Conservation (phyloP, 2,329 filamentous ascomycete genomes). For the Truncatella angustata region DNA sequence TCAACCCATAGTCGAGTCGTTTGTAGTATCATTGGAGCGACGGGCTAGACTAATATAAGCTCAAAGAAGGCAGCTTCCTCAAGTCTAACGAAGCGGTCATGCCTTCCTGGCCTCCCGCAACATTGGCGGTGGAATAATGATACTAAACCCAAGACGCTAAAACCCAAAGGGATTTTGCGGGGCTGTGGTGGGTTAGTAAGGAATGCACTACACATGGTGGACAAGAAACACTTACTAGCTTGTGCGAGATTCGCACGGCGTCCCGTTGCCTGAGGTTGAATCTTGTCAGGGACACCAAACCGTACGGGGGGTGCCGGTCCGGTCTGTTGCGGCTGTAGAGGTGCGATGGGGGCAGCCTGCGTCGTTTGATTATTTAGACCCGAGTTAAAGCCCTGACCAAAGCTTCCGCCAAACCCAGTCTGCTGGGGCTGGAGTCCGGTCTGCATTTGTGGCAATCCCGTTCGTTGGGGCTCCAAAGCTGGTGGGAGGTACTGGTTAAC, state of each 20-base stretch:
- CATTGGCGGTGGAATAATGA: too few species aligned
- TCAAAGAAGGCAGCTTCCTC: too few species aligned
- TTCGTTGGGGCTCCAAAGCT: slow-evolving; percentile 59
- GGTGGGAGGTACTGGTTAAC: slow-evolving; percentile 60
- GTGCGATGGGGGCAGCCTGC: slow-evolving; percentile 56
- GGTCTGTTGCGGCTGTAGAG: slow-evolving; percentile 74
- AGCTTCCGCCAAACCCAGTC: slow-evolving; percentile 48
- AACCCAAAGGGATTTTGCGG: slow-evolving; percentile 56
- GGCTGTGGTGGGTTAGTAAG: slow-evolving; percentile 29
- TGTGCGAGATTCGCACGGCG: slow-evolving; percentile 85
- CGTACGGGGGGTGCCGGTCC: slow-evolving; percentile 83
- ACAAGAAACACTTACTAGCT: slow-evolving; percentile 76
- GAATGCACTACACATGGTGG: neutral
- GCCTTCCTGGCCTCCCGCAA: too few species aligned
- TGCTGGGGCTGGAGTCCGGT: slow-evolving; percentile 45
- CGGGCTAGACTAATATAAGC: too few species aligned
- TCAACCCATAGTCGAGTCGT: too few species aligned
- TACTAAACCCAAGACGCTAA: slow-evolving; percentile 13
- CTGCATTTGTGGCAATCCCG: slow-evolving; percentile 42
- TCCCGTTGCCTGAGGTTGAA: slow-evolving; percentile 84
- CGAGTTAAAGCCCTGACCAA: slow-evolving; percentile 40
- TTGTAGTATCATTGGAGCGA: too few species aligned
- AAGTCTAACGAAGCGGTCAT: neutral
- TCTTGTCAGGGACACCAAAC: slow-evolving; percentile 82
- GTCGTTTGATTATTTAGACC: slow-evolving; percentile 51